Percentiles rank a stretch among this genome's conserved stretches.
These are phyloP conservation scores for Microcos paniculata DNA, from an alignment of 345 rosid genomes.

Conservation along the genomic window DNA sequence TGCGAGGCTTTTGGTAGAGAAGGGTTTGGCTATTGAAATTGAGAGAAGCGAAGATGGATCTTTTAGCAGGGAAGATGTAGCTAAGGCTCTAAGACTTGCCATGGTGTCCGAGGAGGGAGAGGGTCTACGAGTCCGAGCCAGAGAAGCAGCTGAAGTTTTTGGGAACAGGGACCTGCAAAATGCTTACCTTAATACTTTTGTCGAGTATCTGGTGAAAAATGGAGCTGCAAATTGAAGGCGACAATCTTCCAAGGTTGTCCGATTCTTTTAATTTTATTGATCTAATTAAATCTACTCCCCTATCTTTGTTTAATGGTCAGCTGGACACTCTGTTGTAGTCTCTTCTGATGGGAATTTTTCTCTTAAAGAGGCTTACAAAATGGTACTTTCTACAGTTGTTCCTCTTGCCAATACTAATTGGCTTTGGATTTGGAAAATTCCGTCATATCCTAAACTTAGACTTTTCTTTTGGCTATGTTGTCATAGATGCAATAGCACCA, in stretches of 20 bases:
- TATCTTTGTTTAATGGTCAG: no score
- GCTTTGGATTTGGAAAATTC: no score
- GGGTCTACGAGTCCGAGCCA: not conserved
- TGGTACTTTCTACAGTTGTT: no score
- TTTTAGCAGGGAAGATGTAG: conserved; percentile 13
- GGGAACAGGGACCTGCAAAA: conserved; percentile 6
- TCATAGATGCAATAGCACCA: no score
- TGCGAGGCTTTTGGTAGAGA: conserved; percentile 25
- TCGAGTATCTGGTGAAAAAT: conserved; percentile 13
- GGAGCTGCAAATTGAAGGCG: not conserved
- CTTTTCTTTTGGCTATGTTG: no score
- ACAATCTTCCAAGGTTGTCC: not conserved
- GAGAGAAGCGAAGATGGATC: conserved; percentile 29
- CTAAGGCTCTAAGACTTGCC: conserved; percentile 15
- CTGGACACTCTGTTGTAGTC: no score
- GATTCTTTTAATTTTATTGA: no score
- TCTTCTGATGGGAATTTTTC: no score
- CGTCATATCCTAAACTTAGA: no score
- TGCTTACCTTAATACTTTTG: conserved; percentile 5
- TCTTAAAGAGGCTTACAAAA: no score
- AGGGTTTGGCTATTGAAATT: conserved; percentile 23
- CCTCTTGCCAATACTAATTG: no score
- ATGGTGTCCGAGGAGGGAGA: conserved; percentile 28
- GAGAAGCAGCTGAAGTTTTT: conserved; percentile 7
- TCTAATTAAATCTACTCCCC: no score